Evolutionary conservation across 2,329 filamentous ascomycete genomes (phyloP).

Genomic region (Cytospora schulzeri): DNA sequence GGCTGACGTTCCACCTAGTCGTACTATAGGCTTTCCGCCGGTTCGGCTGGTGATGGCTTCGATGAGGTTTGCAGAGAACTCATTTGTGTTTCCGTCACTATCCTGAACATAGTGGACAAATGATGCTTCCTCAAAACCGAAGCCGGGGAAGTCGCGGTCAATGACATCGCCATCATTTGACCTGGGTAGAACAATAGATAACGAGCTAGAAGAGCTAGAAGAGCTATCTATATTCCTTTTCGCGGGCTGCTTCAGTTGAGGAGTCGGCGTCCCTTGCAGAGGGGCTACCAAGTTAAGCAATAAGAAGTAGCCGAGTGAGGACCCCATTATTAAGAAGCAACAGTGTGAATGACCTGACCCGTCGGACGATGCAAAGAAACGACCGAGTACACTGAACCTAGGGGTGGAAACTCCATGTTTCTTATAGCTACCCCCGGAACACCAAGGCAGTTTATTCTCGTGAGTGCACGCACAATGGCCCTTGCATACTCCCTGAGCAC

Average conservation of each 20-base stretch:
- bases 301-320: not conserved
- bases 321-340: not conserved
- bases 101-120: constrained; percentile 38
- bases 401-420: not conserved
- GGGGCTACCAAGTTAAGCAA: not conserved
- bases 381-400: not conserved
- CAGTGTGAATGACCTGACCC: not conserved
- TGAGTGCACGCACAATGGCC: not conserved
- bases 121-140: constrained; percentile 38
- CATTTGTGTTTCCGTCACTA: constrained; percentile 34
- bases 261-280: not conserved
- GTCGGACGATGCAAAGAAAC: not conserved
- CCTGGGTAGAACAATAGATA: not conserved
- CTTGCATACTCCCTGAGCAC: not conserved
- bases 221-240: no score
- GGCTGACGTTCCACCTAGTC: constrained; percentile 39
- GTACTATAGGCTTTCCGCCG: constrained; percentile 38
- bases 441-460: not conserved
- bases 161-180: not conserved
- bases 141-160: constrained; percentile 32
- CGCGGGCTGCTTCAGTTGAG: not conserved
- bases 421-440: not conserved
- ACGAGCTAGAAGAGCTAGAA: not conserved
- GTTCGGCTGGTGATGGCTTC: constrained; percentile 37
- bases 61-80: constrained; percentile 39